Percentiles rank a stretch among this genome's conserved stretches.
Evolutionary conservation across 2,329 filamentous ascomycete genomes (phyloP).

Genomic region (Penicillium sp.): DNA sequence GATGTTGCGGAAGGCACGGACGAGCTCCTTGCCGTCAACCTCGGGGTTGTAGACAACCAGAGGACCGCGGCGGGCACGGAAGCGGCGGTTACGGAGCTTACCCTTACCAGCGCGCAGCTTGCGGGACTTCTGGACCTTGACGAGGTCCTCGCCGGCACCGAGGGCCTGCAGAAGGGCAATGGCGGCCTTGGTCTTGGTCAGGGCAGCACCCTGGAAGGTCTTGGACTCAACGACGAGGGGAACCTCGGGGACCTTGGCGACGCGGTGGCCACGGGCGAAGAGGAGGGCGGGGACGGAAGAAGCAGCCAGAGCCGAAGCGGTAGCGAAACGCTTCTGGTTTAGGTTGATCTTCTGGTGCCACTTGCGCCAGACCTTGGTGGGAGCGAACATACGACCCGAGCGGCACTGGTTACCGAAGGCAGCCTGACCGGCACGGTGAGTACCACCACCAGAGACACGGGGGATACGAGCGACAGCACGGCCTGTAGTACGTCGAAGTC

Average conservation of each 20-base stretch:
- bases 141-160: conserved; percentile 84
- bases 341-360: conserved; percentile 99
- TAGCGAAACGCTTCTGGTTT: conserved; percentile 97
- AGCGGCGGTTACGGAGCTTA: conserved; percentile 93
- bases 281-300: conserved; percentile 93
- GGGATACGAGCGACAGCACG: conserved; percentile 99
- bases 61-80: conserved; percentile 96
- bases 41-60: conserved; percentile 97
- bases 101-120: conserved; percentile 99
- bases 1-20: conserved; percentile 97
- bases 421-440: conserved; percentile 99
- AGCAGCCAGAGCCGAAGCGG: conserved; percentile 93
- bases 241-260: conserved; percentile 89
- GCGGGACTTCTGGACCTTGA: conserved; percentile 94
- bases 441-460: conserved; percentile 99
- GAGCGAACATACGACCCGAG: conserved; percentile 99
- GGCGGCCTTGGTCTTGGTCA: conserved; percentile 86
- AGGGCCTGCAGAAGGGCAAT: conserved; percentile 83
- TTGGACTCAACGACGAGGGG: conserved; percentile 93
- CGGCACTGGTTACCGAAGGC: conserved; percentile 99
- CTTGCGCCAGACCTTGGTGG: conserved; percentile 99
- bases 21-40: conserved; percentile 89
- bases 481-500: too few relatives aligned
- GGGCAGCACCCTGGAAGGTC: conserved; percentile 73
- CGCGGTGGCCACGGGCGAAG: conserved; percentile 93